phyloP scores from a whole-genome alignment of 1,284 basidiomycete species.

The Cryptococcus sp. region DNA sequence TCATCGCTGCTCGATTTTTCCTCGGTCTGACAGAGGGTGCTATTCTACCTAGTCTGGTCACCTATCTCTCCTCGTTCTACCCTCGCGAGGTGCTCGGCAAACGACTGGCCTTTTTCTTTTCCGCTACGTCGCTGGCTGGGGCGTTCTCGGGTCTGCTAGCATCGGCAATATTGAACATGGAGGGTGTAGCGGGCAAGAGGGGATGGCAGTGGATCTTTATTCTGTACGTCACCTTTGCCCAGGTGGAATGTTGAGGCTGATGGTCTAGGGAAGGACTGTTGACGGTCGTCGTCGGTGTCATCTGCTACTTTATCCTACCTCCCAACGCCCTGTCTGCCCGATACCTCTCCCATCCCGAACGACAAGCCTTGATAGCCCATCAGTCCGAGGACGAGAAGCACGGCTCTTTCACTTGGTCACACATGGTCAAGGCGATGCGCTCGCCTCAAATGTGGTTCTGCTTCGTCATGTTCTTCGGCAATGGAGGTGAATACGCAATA shows the following conservation, averaged over 20 bases:
- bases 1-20: slow-evolving; percentile 37
- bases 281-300: slow-evolving; percentile 47
- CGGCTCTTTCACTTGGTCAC: too few relatives aligned
- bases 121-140: slow-evolving; percentile 37
- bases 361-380: too few relatives aligned
- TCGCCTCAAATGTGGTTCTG: too few relatives aligned
- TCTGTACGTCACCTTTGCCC: slow-evolving; percentile 32
- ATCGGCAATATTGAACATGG: slow-evolving; percentile 6
- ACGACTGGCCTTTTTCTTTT: slow-evolving; percentile 38
- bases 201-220: slow-evolving; percentile 55
- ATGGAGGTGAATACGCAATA: too few relatives aligned
- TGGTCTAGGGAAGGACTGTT: slow-evolving; percentile 44
- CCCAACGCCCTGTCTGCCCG: slow-evolving; percentile 36
- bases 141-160: slow-evolving; percentile 44
- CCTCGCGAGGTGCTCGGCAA: slow-evolving; percentile 30
- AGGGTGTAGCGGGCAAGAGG: slow-evolving; percentile 30
- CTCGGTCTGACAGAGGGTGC: slow-evolving; percentile 31
- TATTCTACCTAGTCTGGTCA: slow-evolving; percentile 35
- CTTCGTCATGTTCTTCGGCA: too few relatives aligned
- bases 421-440: too few relatives aligned
- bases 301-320: slow-evolving; percentile 52
- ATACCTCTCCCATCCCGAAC: slow-evolving; percentile 51
- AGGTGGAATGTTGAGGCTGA: not conserved
- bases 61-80: slow-evolving; percentile 33
- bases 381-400: too few relatives aligned